Evolutionary conservation across 2,329 filamentous ascomycete genomes (phyloP).

Genomic region (Paracamarosporium sp.): DNA sequence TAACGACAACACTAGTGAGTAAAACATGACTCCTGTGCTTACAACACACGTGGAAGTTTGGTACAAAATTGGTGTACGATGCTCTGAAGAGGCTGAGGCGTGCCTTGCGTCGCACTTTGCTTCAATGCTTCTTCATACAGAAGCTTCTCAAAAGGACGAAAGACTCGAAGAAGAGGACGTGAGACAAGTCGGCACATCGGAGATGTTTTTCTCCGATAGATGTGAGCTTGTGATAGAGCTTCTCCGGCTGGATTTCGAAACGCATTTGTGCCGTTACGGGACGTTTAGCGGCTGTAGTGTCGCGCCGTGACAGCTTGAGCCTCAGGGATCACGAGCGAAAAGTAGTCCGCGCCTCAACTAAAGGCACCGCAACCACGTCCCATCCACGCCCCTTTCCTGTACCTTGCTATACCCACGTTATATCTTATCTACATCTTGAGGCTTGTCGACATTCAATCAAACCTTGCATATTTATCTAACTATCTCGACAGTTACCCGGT

Average conservation of each 20-base stretch:
- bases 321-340: too few relatives aligned
- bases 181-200: background rate
- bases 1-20: background rate
- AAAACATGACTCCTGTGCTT: background rate
- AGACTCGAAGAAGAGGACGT: too few relatives aligned
- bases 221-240: background rate
- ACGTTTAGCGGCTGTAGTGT: background rate
- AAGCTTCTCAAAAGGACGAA: background rate
- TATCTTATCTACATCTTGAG: too few relatives aligned
- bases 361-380: too few relatives aligned
- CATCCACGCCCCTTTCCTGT: too few relatives aligned
- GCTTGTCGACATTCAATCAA: too few relatives aligned
- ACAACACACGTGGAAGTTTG: background rate
- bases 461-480: too few relatives aligned
- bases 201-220: background rate
- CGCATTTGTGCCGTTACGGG: background rate
- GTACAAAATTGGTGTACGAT: background rate
- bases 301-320: too few relatives aligned
- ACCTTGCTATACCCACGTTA: too few relatives aligned
- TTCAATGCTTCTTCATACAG: background rate
- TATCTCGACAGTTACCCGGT: too few relatives aligned
- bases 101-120: background rate
- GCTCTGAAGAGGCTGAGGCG: background rate
- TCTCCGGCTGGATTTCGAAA: background rate
- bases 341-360: too few relatives aligned